Evolutionary conservation across 257 asterid genomes (phyloP).

Genomic region (Fraxinus pennsylvanica): DNA sequence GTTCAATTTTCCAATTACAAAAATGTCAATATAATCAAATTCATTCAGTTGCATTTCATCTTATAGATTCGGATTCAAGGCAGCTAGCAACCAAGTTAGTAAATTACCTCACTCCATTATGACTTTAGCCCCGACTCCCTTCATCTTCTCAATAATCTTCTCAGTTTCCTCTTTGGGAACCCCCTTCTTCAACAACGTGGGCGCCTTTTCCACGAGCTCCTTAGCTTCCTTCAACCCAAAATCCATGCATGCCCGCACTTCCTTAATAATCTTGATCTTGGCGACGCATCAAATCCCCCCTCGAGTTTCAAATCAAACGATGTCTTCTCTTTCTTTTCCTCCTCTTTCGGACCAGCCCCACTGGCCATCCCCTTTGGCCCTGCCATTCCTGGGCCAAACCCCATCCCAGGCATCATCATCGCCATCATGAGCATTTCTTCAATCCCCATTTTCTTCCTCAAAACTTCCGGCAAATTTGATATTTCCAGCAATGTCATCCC

Average conservation of each 20-base stretch:
- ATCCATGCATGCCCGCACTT: constrained; percentile 81
- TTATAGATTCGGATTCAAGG: background rate
- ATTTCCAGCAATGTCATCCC: constrained; percentile 69
- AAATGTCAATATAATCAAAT: background rate
- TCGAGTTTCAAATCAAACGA: constrained; percentile 89
- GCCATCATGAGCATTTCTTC: constrained; percentile 86
- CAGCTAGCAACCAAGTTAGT: constrained; percentile 9
- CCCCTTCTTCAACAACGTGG: constrained; percentile 89
- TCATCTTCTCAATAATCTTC: constrained; percentile 82
- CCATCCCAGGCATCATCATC: constrained; percentile 86
- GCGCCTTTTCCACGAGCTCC: constrained; percentile 96
- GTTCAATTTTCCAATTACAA: background rate
- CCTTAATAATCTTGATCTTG: constrained; percentile 89
- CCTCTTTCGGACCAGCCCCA: constrained; percentile 52
- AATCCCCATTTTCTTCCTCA: constrained; percentile 62
- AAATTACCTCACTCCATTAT: constrained; percentile 76
- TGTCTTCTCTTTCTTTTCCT: constrained; percentile 76
- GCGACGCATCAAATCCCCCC: constrained; percentile 77
- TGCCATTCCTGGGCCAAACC: constrained; percentile 51
- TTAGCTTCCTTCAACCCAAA: constrained; percentile 93
- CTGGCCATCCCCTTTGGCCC: constrained; percentile 55
- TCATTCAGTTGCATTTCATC: background rate
- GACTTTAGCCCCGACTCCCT: constrained; percentile 78
- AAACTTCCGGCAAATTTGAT: constrained; percentile 59
- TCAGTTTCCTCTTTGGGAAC: constrained; percentile 86